phyloP scores from a whole-genome alignment of 2,329 filamentous ascomycete species.

The Didymella lethalis region DNA sequence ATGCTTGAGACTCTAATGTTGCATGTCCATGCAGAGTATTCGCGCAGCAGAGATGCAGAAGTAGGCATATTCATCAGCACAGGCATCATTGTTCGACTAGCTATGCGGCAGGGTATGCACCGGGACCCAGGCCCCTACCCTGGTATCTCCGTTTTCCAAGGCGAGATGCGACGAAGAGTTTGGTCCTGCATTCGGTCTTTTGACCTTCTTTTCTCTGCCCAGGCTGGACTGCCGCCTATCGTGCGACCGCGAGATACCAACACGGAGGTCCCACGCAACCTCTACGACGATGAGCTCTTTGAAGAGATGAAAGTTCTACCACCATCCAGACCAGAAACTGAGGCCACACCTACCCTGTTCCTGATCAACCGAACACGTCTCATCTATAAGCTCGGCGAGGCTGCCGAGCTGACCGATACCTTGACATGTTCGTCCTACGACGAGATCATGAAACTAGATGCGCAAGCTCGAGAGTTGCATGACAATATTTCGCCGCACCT shows the following conservation, averaged over 20 bases:
- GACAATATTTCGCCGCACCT: constrained; percentile 81
- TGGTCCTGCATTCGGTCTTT: constrained; percentile 75
- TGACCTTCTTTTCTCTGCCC: constrained; percentile 80
- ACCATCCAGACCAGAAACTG: constrained; percentile 69
- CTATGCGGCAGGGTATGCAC: constrained; percentile 80
- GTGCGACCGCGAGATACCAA: constrained; percentile 79
- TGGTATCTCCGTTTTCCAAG: constrained; percentile 75
- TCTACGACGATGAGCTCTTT: constrained; percentile 82
- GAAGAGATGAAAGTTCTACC: constrained; percentile 73
- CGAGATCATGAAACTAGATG: constrained; percentile 67
- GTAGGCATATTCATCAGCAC: constrained; percentile 69
- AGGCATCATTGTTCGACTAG: constrained; percentile 67
- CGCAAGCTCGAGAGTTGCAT: constrained; percentile 63
- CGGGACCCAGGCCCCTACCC: constrained; percentile 79
- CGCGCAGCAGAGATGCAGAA: constrained; percentile 76
- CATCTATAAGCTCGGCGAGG: constrained; percentile 73
- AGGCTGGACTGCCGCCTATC: constrained; percentile 69
- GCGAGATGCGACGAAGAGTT: constrained; percentile 71
- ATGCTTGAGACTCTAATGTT: constrained; percentile 81
- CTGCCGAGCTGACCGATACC: constrained; percentile 72
- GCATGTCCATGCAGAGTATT: constrained; percentile 78
- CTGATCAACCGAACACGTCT: constrained; percentile 78
- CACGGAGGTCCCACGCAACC: constrained; percentile 75
- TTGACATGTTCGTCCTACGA: constrained; percentile 69
- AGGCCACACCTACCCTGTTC: constrained; percentile 79